Percentiles rank a stretch among this genome's conserved stretches.
phyloP scores from a whole-genome alignment of 140 eudicot species.

The Senecio squalidus region DNA sequence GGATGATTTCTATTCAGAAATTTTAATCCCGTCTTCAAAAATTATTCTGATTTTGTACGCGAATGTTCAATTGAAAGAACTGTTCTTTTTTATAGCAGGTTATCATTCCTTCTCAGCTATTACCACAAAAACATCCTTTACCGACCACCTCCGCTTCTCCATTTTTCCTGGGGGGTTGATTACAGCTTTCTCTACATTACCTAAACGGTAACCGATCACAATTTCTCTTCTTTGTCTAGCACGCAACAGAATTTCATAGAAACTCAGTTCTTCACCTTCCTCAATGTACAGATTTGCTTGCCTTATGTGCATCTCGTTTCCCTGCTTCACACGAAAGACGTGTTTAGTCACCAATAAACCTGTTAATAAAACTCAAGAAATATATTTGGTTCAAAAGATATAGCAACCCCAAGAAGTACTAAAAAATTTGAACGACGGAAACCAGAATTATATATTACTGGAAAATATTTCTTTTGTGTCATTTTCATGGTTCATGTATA shows the following conservation, averaged over 20 bases:
- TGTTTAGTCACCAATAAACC: neutral
- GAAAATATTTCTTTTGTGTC: neutral
- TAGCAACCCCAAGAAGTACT: neutral
- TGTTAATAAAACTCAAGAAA: neutral
- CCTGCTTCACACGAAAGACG: conserved; percentile 33
- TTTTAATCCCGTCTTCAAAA: neutral
- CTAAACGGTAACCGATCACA: conserved; percentile 66
- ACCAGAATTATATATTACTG: neutral
- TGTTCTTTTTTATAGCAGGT: neutral
- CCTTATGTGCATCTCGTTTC: conserved; percentile 86
- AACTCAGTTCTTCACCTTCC: conserved; percentile 75
- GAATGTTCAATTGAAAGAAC: neutral
- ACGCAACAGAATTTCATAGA: conserved; percentile 63
- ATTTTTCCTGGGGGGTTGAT: conserved; percentile 64
- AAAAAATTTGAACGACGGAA: neutral
- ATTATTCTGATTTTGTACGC: neutral
- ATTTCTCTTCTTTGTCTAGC: conserved; percentile 81
- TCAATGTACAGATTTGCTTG: conserved; percentile 61
- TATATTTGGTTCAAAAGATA: neutral
- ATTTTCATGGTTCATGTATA: too few relatives aligned
- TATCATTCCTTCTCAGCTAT: conserved; percentile 80
- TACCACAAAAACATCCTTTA: conserved; percentile 68
- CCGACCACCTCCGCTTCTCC: conserved; percentile 63
- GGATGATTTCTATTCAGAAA: neutral
- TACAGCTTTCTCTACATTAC: conserved; percentile 63